Percentiles rank a stretch among this genome's conserved stretches.
These are phyloP conservation scores for Sarcodon sp. DNA, from an alignment of 768 basidiomycete genomes.

Conservation along the genomic window DNA sequence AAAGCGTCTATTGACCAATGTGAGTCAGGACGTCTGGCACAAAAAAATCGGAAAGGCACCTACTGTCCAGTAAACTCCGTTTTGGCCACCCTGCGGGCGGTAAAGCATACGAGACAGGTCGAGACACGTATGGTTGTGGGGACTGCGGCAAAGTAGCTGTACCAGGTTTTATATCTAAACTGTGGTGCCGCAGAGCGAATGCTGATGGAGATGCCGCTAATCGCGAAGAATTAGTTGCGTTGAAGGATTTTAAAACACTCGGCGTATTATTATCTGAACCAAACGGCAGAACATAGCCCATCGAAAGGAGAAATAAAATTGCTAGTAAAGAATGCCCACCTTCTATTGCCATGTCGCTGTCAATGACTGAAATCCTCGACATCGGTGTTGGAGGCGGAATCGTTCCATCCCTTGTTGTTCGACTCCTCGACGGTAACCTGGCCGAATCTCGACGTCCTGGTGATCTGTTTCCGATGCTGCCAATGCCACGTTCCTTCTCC, in stretches of 20 bases:
- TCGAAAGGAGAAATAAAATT: too few species aligned
- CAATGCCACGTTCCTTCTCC: constrained; percentile 2
- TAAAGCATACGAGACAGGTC: constrained; percentile 18
- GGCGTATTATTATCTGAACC: too few species aligned
- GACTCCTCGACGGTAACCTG: too few species aligned
- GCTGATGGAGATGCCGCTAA: neutral
- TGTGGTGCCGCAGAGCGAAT: neutral
- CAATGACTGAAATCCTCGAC: too few species aligned
- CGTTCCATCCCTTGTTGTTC: too few species aligned
- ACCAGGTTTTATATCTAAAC: neutral
- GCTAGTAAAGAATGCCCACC: too few species aligned
- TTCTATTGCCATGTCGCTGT: too few species aligned
- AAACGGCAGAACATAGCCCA: too few species aligned
- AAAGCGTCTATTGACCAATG: constrained; percentile 43
- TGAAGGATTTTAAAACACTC: too few species aligned
- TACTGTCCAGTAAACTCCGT: constrained; percentile 51
- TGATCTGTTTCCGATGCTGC: neutral
- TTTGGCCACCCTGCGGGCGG: constrained; percentile 19
- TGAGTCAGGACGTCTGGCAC: neutral
- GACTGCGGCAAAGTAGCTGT: neutral
- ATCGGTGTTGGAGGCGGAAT: too few species aligned
- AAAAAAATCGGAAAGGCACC: constrained; percentile 11
- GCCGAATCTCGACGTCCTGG: too few species aligned
- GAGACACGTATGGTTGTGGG: neutral
- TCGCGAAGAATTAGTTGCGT: too few species aligned